Evolutionary conservation across 805 yeast genomes (phyloP).

Genomic region (Saturnispora diversa): DNA sequence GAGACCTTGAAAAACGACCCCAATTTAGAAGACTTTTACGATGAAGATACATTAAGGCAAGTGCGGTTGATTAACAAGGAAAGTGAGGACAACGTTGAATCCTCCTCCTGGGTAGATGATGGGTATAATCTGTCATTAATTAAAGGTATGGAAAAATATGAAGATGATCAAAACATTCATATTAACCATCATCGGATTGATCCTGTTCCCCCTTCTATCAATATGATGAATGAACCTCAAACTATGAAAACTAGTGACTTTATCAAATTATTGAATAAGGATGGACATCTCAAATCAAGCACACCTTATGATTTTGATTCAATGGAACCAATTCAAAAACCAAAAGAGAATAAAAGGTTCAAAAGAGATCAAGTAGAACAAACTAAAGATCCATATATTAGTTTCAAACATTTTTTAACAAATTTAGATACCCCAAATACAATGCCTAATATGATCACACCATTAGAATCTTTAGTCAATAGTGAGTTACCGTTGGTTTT

Average conservation of each 20-base stretch:
- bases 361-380: too few relatives aligned
- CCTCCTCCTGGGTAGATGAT: conserved; percentile 10
- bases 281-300: conserved; percentile 2
- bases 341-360: too few relatives aligned
- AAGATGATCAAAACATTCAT: not conserved
- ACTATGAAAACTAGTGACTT: conserved; percentile 22
- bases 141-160: conserved; percentile 4
- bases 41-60: conserved; percentile 6
- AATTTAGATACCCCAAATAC: not conserved
- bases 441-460: conserved; percentile 2
- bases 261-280: conserved; percentile 12
- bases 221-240: conserved; percentile 14
- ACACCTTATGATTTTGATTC: not conserved
- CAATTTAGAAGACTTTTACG: conserved; percentile 25
- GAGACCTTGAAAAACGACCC: conserved; percentile 25
- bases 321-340: not conserved
- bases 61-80: not conserved
- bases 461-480: conserved; percentile 14
- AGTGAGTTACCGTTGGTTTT: conserved; percentile 42
- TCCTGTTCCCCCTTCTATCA: too few relatives aligned
- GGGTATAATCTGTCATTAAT: conserved; percentile 19
- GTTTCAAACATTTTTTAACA: conserved; percentile 2
- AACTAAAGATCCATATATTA: not conserved
- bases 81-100: not conserved
- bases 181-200: not conserved